Evolutionary conservation across 495 filamentous ascomycete genomes (phyloP), one percentile per base, ranked within the genome.

Genomic region (Friedmanniomyces simplex): DNA sequence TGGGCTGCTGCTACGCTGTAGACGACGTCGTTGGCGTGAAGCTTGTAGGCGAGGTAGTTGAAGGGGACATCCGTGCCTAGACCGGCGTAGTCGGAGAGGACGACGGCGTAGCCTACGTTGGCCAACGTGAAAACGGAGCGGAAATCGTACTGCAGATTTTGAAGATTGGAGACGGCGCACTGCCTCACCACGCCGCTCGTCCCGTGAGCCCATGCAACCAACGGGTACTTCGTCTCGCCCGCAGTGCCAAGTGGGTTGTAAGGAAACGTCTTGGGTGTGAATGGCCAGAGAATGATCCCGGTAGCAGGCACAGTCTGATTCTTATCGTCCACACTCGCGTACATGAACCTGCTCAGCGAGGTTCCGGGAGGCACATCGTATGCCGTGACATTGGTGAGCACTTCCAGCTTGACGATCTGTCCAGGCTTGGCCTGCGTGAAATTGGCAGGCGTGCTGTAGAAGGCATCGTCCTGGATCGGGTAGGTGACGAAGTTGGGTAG

Each of bases 1-100:
- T 67, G 70, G 12, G 73, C 74, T 2, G 78, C 76, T 46, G 70
- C 42, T 10, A 80, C 59, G 21, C 68, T 64, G 60, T 76, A 77
- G 28, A 73, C 60, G 1, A 74, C 37, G 52, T 79, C 77, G 50
- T 74, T 70, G 5, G 74, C 77, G 22, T 60, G 53, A 14, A 69
- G 65, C 0, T 65, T 54, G 43, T 72, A 77, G 48, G 73, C 68
- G 62, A 79, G 76, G 10, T 51, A 13, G 20, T 54, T 43, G 36
- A 41, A 41, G 20, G 36, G n/a, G n/a, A 16, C 8, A 36, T 59
- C 61, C 30, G 79, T 68, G 39, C 79, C 79, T 0, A 79, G 71
- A 1, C 79, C 79, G 7, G 75, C 77, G 60, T 78, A 82, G 60
- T 82, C 79, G 4, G 79, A 66, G 0, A 71, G 76, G 21, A 82